Evolutionary conservation across 1,284 basidiomycete genomes (phyloP).

Genomic region (Spongiforma sp.): DNA sequence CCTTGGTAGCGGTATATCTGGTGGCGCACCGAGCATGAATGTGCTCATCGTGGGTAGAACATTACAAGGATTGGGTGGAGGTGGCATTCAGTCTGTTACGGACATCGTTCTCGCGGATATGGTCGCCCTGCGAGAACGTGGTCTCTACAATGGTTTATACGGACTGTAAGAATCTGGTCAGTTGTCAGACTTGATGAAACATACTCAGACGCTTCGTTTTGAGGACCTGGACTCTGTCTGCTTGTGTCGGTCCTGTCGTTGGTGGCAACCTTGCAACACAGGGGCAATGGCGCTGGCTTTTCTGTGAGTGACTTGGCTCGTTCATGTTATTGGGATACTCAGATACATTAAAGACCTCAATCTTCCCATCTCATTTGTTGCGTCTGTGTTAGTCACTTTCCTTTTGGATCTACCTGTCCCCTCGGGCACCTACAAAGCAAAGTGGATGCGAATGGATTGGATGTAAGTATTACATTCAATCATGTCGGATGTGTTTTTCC

Average conservation of each 20-base stretch:
- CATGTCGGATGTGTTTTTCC: neutral
- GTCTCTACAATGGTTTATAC: neutral
- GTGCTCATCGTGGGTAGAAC: neutral
- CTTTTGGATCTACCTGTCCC: conserved; percentile 17
- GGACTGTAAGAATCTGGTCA: neutral
- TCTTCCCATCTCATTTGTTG: conserved; percentile 13
- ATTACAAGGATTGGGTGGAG: neutral
- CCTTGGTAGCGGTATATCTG: conserved; percentile 11
- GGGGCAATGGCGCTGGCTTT: conserved; percentile 22
- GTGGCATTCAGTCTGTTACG: neutral
- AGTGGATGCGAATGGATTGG: conserved; percentile 19
- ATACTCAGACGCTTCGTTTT: no score
- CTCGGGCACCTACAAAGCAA: conserved; percentile 8
- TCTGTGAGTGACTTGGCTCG: conserved; percentile 11
- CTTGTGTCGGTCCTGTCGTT: conserved; percentile 17
- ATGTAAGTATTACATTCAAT: conserved; percentile 4
- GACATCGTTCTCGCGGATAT: neutral
- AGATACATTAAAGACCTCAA: conserved; percentile 12
- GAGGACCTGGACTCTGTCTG: conserved; percentile 20
- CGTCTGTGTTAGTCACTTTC: conserved; percentile 2
- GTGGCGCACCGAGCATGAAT: neutral
- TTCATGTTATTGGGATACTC: neutral
- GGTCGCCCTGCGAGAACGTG: neutral
- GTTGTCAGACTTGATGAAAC: neutral
- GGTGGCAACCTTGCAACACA: conserved; percentile 16